Evolutionary conservation across 306 rosid genomes (phyloP), one percentile per base, ranked within the genome.

Genomic region (Vicia villosa): DNA sequence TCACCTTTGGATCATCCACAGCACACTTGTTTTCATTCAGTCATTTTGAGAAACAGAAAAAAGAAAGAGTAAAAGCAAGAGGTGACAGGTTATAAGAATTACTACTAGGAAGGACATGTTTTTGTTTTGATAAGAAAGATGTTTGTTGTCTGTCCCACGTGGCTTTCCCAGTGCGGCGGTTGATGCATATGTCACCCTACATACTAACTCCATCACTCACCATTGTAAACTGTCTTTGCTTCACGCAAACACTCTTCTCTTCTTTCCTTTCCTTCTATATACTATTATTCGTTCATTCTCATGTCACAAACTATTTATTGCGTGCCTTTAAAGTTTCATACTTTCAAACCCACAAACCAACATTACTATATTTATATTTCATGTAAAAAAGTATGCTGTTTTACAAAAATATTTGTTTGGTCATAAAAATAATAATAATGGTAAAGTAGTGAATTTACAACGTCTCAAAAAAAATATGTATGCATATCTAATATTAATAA

Each of bases 171-270:
- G 50, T 80, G 78, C 69, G 79, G 87, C 85, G 77, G 85, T 85
- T 87, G 77, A 64, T 74, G 80, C 54, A 52, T 34, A 21, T 76
- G 74, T 83, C 84, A 77, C 82, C 82, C 80, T 72, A 50, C 79
- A 61, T 62, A 38, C 66, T 60, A 60, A 60, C 66, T 40, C 36
- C 54, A 63, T 62, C 50, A 17, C 66, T 34, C 16, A 36, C 66
- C 21, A 16, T 16, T 60, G 32, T 59, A 15, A 46, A 78, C 64
- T 75, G 49, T 83, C 77, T 79, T 89, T 92, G 96, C 98, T 92
- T 92, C 91, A 92, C 96, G 98, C 96, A 89, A 89, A 68, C 88
- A 72, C 82, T 76, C 50, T 30, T 59, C 55, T 19, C 54, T 67
- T 20, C 50, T 11, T 17, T 40, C 13, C 46, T 40, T 22, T 38